These are phyloP conservation scores for Davidsoniella neocaledoniae DNA, from an alignment of 2,329 filamentous ascomycete species.

Conservation along the genomic window DNA sequence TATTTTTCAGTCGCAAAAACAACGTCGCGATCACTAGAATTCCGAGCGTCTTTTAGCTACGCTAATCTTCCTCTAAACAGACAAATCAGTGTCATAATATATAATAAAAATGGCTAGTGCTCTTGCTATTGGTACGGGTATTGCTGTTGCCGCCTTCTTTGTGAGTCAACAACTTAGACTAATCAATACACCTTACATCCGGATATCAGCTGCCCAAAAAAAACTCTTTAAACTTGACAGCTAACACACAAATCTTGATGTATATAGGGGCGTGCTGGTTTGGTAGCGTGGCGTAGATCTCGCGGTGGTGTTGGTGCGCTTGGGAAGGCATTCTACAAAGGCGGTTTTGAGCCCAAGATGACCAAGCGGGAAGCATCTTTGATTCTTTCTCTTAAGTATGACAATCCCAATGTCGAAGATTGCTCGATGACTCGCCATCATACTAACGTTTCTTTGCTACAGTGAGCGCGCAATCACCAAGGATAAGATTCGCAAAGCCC, in stretches of 20 bases:
- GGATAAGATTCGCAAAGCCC: slow-evolving; percentile 88
- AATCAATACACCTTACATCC: slow-evolving; percentile 9
- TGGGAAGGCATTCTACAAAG: slow-evolving; percentile 92
- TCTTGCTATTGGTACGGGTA: slow-evolving; percentile 30
- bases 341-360: slow-evolving; percentile 95
- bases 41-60: neutral
- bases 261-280: slow-evolving; percentile 68
- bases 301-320: slow-evolving; percentile 61
- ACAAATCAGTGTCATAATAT: neutral
- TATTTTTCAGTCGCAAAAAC: slow-evolving; percentile 1
- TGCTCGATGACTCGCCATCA: slow-evolving; percentile 8
- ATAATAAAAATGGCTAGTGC: slow-evolving; percentile 24
- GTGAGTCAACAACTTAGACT: slow-evolving; percentile 20
- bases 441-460: neutral
- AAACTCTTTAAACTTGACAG: no score
- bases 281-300: slow-evolving; percentile 74
- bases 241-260: neutral
- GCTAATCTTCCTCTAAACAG: neutral
- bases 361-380: slow-evolving; percentile 77
- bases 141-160: slow-evolving; percentile 35
- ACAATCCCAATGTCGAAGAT: slow-evolving; percentile 6
- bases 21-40: neutral
- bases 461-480: slow-evolving; percentile 80
- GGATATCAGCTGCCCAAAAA: no score
- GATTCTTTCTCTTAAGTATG: slow-evolving; percentile 77